These are phyloP conservation scores for Solanum acaule DNA, from an alignment of 257 asterid genomes.

Conservation along the genomic window DNA sequence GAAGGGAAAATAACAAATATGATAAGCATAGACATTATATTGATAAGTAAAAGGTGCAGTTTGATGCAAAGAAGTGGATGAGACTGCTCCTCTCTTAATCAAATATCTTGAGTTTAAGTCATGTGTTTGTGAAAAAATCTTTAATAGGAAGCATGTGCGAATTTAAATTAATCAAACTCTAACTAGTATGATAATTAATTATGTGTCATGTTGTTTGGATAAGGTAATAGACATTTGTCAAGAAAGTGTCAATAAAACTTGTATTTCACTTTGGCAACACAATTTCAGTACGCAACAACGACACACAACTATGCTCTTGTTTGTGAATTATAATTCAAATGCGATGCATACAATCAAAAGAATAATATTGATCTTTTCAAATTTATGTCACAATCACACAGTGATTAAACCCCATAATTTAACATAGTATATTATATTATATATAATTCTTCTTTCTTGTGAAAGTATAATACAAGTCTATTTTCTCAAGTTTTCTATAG, in stretches of 20 bases:
- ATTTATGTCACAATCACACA: neutral
- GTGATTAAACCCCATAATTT: neutral
- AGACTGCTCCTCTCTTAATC: too few species aligned
- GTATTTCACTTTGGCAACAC: neutral
- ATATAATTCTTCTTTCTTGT: neutral
- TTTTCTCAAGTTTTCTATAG: neutral
- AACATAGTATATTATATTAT: neutral
- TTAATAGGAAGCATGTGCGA: too few species aligned
- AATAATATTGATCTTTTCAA: neutral
- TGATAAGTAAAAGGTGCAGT: neutral
- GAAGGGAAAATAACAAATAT: neutral
- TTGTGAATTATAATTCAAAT: neutral
- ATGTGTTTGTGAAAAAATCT: too few species aligned
- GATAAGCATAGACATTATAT: neutral
- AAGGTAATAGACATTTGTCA: neutral
- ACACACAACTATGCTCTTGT: neutral
- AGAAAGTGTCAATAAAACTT: neutral
- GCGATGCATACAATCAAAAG: neutral
- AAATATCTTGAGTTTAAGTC: too few species aligned
- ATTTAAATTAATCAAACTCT: too few species aligned
- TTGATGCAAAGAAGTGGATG: too few species aligned
- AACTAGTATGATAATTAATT: neutral
- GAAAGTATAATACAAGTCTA: neutral
- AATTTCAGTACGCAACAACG: neutral
- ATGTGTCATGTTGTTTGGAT: neutral